Conservation (phyloP, 257 asterid genomes). For the Asclepias syriaca region DNA sequence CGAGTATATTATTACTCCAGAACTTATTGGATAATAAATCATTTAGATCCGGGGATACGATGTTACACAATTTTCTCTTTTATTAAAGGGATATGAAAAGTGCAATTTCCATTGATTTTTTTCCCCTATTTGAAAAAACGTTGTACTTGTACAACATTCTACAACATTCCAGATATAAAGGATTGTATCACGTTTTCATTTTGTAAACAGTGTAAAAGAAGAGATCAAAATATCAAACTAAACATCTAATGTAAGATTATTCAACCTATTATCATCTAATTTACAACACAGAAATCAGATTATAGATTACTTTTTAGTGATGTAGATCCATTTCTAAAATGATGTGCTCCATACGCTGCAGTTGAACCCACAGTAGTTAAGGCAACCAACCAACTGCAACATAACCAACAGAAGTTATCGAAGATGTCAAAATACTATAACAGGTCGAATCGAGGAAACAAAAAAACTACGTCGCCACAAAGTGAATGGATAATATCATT, state of each 20-base stretch:
- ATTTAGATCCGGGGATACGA: not conserved
- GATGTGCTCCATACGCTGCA: conserved; percentile 79
- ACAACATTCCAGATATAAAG: too few relatives aligned
- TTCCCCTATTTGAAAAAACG: too few relatives aligned
- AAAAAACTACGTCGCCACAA: not conserved
- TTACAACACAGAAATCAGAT: not conserved
- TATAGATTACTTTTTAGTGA: conserved; percentile 7
- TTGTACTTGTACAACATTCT: too few relatives aligned
- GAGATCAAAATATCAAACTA: too few relatives aligned
- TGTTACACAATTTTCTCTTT: not conserved
- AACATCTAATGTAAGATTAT: too few relatives aligned
- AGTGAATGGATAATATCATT: not conserved
- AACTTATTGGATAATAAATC: too few relatives aligned
- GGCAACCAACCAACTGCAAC: conserved; percentile 83
- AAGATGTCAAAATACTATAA: not conserved
- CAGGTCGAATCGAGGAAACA: not conserved
- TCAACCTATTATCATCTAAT: too few relatives aligned
- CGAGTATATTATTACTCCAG: too few relatives aligned
- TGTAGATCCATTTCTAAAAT: conserved; percentile 42
- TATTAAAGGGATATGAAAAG: not conserved
- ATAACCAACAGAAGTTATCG: conserved; percentile 8
- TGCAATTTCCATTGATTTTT: too few relatives aligned
- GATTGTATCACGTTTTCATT: too few relatives aligned
- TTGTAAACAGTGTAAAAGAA: too few relatives aligned
- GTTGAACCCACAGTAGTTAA: conserved; percentile 74